Evolutionary conservation across 1,284 basidiomycete genomes (phyloP).

Genomic region (Quambalaria eucalypti): DNA sequence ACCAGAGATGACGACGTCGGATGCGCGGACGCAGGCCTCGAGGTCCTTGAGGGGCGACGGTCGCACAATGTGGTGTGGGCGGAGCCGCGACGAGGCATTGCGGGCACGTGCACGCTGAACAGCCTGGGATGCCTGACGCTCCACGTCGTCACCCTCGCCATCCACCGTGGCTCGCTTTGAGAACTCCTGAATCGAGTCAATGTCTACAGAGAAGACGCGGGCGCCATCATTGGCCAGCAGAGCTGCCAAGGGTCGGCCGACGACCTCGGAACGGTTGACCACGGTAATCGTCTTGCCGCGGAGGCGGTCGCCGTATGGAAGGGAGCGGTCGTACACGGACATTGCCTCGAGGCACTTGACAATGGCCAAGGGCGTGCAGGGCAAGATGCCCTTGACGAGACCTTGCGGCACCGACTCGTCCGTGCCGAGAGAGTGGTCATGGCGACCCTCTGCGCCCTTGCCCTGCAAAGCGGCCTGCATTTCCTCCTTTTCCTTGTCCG

Average conservation of each 20-base stretch:
- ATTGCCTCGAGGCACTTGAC: conserved; percentile 82
- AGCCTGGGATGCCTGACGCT: conserved; percentile 18
- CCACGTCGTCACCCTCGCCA: conserved; percentile 1
- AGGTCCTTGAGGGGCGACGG: conserved; percentile 18
- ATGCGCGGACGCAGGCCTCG: conserved; percentile 32
- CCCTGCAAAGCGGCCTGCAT: not conserved
- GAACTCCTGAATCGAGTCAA: conserved; percentile 73
- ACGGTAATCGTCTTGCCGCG: conserved; percentile 88
- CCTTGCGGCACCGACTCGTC: conserved; percentile 55
- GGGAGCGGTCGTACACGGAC: conserved; percentile 81
- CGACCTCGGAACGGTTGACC: conserved; percentile 94
- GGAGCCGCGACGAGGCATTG: conserved; percentile 33
- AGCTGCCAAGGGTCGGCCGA: conserved; percentile 86
- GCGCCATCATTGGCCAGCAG: conserved; percentile 91
- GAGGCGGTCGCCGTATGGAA: conserved; percentile 87
- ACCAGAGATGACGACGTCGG: conserved; percentile 40
- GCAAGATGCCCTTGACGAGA: conserved; percentile 84
- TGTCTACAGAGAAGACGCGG: conserved; percentile 84
- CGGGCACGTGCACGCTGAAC: conserved; percentile 55
- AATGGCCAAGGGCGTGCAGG: conserved; percentile 90
- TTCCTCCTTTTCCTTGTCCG: not conserved
- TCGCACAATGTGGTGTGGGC: conserved; percentile 66
- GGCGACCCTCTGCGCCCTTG: conserved; percentile 7
- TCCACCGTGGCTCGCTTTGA: conserved; percentile 33
- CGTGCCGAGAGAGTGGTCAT: not conserved